A percentile compares a stretch with the other conserved stretches of the same genome.
phyloP scores from a whole-genome alignment of 2,329 filamentous ascomycete genomes.

The Ceratocystis colombiana region DNA sequence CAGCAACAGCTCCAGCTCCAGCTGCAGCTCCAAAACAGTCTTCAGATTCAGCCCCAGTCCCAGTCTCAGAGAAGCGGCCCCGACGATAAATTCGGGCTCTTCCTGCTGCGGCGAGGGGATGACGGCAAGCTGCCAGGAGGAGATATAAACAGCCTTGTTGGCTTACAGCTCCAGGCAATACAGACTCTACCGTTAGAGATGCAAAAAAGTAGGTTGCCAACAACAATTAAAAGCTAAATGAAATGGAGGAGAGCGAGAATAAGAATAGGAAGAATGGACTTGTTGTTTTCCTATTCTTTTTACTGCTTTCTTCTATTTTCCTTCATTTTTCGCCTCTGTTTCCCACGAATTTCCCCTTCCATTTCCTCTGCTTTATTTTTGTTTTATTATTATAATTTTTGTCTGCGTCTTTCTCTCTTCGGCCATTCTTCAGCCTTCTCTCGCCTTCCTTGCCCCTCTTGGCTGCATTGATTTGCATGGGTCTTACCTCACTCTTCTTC shows the following conservation, averaged over 20 bases:
- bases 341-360: neutral
- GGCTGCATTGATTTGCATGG: conserved; percentile 8
- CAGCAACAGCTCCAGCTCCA: neutral
- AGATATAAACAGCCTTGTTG: too few relatives aligned
- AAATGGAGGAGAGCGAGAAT: too few relatives aligned
- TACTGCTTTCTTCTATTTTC: neutral
- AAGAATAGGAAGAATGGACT: neutral
- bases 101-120: neutral
- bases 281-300: neutral
- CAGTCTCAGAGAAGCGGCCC: neutral
- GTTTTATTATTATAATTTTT: too few relatives aligned
- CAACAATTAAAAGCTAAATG: neutral
- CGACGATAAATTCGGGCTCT: neutral
- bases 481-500: neutral
- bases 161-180: conserved; percentile 17
- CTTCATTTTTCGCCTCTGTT: neutral
- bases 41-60: neutral
- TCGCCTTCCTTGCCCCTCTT: conserved; percentile 3
- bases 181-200: conserved; percentile 14
- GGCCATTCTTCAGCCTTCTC: neutral
- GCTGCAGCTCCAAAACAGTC: neutral
- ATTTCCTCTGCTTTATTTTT: too few relatives aligned
- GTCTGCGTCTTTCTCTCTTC: neutral
- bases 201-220: conserved; percentile 19
- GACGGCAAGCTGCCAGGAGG: neutral